Percentiles rank a stretch among this genome's conserved stretches.
These are phyloP conservation scores for Lecanoromycetidae sp. DNA, from an alignment of 2,329 filamentous ascomycete genomes.

Conservation along the genomic window DNA sequence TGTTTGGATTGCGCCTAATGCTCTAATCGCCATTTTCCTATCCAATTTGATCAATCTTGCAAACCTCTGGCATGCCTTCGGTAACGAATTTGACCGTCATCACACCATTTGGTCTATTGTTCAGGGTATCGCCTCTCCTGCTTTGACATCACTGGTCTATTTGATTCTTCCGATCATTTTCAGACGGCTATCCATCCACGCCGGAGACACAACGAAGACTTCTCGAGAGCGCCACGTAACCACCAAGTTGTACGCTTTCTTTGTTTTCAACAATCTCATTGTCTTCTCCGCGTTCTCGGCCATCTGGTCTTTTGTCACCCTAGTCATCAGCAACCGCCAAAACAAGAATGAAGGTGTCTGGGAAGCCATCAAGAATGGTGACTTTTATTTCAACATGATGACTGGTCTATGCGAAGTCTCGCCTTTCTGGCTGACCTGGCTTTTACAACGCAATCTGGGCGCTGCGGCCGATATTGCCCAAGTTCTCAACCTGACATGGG, in stretches of 20 bases:
- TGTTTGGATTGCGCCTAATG: constrained; percentile 83
- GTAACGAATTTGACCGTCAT: constrained; percentile 49
- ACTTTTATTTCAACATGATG: constrained; percentile 57
- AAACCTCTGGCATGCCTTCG: constrained; percentile 65
- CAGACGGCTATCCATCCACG: constrained; percentile 67
- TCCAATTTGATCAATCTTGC: constrained; percentile 75
- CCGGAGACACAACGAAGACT: constrained; percentile 84
- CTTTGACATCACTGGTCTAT: constrained; percentile 77
- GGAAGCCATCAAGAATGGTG: constrained; percentile 52
- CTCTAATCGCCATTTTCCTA: constrained; percentile 85
- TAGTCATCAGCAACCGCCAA: constrained; percentile 43
- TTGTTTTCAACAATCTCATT: constrained; percentile 92
- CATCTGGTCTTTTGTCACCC: constrained; percentile 59
- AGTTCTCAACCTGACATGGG: constrained; percentile 68
- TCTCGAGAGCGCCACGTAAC: constrained; percentile 84
- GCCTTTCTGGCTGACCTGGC: constrained; percentile 86
- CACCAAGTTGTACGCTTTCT: constrained; percentile 84
- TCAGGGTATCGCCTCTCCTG: constrained; percentile 83
- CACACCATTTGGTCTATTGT: constrained; percentile 68
- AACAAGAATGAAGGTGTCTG: constrained; percentile 50
- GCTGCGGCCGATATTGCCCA: constrained; percentile 91
- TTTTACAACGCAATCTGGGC: constrained; percentile 84
- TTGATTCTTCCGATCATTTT: constrained; percentile 83
- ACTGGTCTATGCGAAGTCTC: constrained; percentile 69
- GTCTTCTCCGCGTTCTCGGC: constrained; percentile 88